Evolutionary conservation across 2,329 filamentous ascomycete species (phyloP).

Genomic region (Penicillium sp.): DNA sequence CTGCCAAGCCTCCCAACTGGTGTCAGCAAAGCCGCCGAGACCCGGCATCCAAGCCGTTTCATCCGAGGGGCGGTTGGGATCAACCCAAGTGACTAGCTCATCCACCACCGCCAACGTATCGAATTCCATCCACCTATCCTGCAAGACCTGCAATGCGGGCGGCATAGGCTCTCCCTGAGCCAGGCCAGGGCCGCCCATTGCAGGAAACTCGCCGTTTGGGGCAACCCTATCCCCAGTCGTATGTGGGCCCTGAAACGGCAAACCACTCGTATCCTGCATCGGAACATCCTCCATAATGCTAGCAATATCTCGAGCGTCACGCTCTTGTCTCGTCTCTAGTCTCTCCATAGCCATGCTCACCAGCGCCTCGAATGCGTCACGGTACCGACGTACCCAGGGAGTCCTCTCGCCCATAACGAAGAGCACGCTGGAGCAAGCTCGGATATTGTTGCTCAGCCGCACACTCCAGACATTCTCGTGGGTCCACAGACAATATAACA

Average conservation of each 20-base stretch:
- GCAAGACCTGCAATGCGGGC: background rate
- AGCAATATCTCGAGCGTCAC: background rate
- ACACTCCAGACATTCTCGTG: background rate
- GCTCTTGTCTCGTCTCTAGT: background rate
- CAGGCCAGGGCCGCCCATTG: background rate
- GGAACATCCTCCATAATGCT: background rate
- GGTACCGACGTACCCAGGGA: background rate
- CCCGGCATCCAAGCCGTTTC: background rate
- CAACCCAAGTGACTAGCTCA: background rate
- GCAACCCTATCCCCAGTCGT: background rate
- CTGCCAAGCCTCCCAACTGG: background rate
- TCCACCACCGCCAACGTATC: background rate
- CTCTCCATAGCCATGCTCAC: background rate
- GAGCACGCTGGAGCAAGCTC: background rate
- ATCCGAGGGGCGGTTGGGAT: background rate
- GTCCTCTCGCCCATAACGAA: background rate
- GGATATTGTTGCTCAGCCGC: background rate
- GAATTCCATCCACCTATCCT: background rate
- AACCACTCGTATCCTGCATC: background rate
- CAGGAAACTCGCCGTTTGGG: background rate
- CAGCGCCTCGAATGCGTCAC: background rate
- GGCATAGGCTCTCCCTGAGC: background rate
- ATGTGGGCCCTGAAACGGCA: background rate
- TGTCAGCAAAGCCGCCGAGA: background rate
- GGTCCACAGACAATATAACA: slow-evolving; percentile 1